Evolutionary conservation across 495 filamentous ascomycete genomes (phyloP).

Genomic region (Corynascus novoguineensis): DNA sequence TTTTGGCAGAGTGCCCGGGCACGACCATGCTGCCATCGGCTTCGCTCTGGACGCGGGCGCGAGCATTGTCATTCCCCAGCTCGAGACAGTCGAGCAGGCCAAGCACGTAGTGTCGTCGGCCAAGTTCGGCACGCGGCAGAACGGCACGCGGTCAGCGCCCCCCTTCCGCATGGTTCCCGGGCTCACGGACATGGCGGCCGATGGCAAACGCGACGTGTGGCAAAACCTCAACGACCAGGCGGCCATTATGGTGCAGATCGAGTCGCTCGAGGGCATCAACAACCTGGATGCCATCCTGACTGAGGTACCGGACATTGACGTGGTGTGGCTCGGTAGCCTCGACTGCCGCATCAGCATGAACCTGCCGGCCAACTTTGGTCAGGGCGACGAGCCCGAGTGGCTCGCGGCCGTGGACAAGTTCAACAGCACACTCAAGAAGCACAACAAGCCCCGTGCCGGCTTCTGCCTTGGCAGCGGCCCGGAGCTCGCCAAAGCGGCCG

Average conservation of each 20-base stretch:
- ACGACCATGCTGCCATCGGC: constrained; percentile 45
- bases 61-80: constrained; percentile 40
- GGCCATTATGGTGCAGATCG: constrained; percentile 46
- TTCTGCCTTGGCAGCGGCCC: constrained; percentile 25
- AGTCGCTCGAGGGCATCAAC: constrained; percentile 47
- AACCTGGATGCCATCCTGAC: constrained; percentile 52
- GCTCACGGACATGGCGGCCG: constrained; percentile 27
- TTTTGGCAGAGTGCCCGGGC: constrained; percentile 38
- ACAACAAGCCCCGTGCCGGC: constrained; percentile 34
- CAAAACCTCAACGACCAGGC: constrained; percentile 41
- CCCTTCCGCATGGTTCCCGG: constrained; percentile 37
- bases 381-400: constrained; percentile 37
- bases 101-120: constrained; percentile 38
- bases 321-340: constrained; percentile 42
- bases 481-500: constrained; percentile 15
- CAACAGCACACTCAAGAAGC: constrained; percentile 34
- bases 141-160: constrained; percentile 40
- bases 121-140: constrained; percentile 32
- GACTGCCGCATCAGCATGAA: constrained; percentile 41
- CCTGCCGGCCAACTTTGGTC: constrained; percentile 24
- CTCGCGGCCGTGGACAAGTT: constrained; percentile 31
- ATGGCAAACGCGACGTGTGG: constrained; percentile 29
- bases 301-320: constrained; percentile 38
- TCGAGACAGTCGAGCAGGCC: constrained; percentile 45
- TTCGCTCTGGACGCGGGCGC: constrained; percentile 46